Conservation (phyloP, 495 filamentous ascomycete genomes). For the Schizothecium vesticola region DNA sequence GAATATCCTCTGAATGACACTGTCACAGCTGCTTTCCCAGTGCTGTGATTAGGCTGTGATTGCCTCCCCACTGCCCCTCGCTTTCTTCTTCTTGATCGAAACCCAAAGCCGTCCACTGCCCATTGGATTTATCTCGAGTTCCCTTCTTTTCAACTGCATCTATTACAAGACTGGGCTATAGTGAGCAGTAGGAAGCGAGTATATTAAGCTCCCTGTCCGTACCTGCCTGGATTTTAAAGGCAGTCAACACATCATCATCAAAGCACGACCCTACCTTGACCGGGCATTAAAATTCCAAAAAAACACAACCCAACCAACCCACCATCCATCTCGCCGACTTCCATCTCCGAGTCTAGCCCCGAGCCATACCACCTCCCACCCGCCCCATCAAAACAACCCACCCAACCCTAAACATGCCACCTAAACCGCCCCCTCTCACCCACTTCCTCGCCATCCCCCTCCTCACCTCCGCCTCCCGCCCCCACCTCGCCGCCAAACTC, state of each 20-base stretch:
- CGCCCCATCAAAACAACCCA: background rate
- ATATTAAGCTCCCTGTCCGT: too few relatives aligned
- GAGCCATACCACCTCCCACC: background rate
- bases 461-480: slow-evolving; percentile 54
- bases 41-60: background rate
- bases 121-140: background rate
- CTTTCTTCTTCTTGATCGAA: background rate
- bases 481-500: slow-evolving; percentile 58
- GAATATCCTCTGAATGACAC: background rate
- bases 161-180: background rate
- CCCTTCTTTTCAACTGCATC: background rate
- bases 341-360: too few relatives aligned
- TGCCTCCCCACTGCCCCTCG: background rate
- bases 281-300: background rate
- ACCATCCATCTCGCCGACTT: background rate
- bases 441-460: slow-evolving; percentile 88
- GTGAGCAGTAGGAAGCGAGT: too few relatives aligned
- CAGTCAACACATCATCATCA: background rate
- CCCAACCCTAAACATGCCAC: slow-evolving; percentile 2
- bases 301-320: background rate
- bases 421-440: slow-evolving; percentile 47
- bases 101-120: background rate
- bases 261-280: too few relatives aligned
- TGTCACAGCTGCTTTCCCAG: background rate
- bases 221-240: too few relatives aligned